Evolutionary conservation across 345 rosid genomes (phyloP).

Genomic region (Excoecaria agallocha): DNA sequence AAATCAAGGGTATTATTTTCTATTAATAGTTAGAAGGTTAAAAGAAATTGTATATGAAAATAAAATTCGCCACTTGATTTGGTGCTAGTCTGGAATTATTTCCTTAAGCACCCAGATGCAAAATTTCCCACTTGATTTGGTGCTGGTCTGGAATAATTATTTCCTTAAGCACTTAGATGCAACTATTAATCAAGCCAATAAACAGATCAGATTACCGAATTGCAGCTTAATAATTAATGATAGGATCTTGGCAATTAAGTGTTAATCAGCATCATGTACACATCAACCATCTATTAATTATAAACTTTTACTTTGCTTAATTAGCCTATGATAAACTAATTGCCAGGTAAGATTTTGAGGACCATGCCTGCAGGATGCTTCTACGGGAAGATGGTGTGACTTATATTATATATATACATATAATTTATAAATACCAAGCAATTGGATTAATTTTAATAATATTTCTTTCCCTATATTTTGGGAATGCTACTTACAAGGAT

Average conservation of each 20-base stretch:
- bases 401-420: too few relatives aligned
- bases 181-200: neutral
- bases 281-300: neutral
- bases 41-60: neutral
- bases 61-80: neutral
- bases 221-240: neutral
- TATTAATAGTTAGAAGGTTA: neutral
- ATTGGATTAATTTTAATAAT: neutral
- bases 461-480: too few relatives aligned
- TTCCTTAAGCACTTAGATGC: neutral
- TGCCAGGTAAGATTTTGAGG: neutral
- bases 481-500: neutral
- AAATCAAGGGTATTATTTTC: neutral
- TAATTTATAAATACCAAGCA: neutral
- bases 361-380: slow-evolving; percentile 11
- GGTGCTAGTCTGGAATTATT: neutral
- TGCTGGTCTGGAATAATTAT: neutral
- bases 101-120: neutral
- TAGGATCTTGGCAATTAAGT: neutral
- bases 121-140: neutral
- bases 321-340: neutral
- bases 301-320: neutral
- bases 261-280: neutral
- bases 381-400: neutral
- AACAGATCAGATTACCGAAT: neutral